phyloP scores from a whole-genome alignment of 2,329 filamentous ascomycete species.

The Catunica adiposa region DNA sequence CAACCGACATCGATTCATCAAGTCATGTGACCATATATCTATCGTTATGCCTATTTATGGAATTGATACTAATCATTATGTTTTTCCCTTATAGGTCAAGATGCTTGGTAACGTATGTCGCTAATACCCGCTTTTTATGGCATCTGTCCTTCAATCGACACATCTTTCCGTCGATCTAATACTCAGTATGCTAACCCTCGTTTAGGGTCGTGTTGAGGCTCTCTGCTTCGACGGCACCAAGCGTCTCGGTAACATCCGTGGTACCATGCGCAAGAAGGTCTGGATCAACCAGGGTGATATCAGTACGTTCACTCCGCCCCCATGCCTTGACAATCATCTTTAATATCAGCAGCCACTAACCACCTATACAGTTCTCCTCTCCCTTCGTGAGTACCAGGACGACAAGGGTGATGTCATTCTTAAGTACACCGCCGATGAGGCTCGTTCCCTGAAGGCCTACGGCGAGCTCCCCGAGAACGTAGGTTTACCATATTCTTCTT shows the following conservation, averaged over 20 bases:
- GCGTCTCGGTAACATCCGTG: conserved; percentile 40
- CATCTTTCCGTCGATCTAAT: background rate
- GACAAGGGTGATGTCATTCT: conserved; percentile 94
- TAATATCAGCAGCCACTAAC: background rate
- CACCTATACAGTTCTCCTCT: conserved; percentile 47
- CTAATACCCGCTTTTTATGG: background rate
- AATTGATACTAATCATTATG: background rate
- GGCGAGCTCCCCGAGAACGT: conserved; percentile 81
- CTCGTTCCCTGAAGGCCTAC: conserved; percentile 86
- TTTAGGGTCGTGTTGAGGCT: conserved; percentile 63
- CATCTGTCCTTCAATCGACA: too few species aligned
- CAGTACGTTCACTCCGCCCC: conserved; percentile 14
- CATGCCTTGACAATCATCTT: background rate
- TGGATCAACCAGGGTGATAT: conserved; percentile 99
- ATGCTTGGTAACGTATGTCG: conserved; percentile 63
- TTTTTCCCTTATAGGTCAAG: conserved; percentile 37
- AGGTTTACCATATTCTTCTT: background rate
- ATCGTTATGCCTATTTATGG: background rate
- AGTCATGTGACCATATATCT: background rate
- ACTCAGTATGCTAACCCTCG: conserved; percentile 4
- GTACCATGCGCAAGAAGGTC: conserved; percentile 77
- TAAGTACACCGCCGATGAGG: conserved; percentile 94
- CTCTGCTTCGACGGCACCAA: conserved; percentile 89
- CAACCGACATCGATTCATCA: background rate
- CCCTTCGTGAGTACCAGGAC: conserved; percentile 82